A percentile compares a stretch with the other conserved stretches of the same genome.
Evolutionary conservation across 805 yeast genomes (phyloP).

Genomic region (Candida ficus): DNA sequence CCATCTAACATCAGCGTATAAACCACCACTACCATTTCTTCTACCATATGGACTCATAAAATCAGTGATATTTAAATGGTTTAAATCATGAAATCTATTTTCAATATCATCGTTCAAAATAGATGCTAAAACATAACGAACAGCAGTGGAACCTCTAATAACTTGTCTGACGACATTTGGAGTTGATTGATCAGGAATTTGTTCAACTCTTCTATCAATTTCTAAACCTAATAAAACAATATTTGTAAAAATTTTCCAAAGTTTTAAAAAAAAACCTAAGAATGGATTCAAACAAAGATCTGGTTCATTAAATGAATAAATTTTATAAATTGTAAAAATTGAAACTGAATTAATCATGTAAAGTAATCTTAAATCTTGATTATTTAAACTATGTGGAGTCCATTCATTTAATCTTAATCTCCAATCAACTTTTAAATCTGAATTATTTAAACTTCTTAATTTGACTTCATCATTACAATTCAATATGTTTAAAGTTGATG

Average conservation of each 20-base stretch:
- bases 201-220: conserved; percentile 48
- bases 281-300: conserved; percentile 58
- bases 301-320: conserved; percentile 30
- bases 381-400: conserved; percentile 31
- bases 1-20: conserved; percentile 52
- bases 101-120: conserved; percentile 47
- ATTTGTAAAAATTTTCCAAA: conserved; percentile 65
- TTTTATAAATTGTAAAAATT: conserved; percentile 39
- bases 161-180: conserved; percentile 45
- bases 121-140: conserved; percentile 57
- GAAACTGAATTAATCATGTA: conserved; percentile 41
- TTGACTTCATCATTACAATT: conserved; percentile 39
- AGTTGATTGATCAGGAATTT: conserved; percentile 23
- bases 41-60: conserved; percentile 68
- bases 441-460: conserved; percentile 37
- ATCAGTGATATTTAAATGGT: conserved; percentile 51
- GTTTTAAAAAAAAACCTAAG: conserved; percentile 45
- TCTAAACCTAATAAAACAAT: conserved; percentile 57
- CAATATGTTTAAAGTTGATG: conserved; percentile 30
- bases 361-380: conserved; percentile 38
- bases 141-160: conserved; percentile 58
- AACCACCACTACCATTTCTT: conserved; percentile 52
- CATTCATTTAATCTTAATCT: conserved; percentile 27
- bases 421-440: conserved; percentile 31
- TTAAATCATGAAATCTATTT: conserved; percentile 46